Evolutionary conservation across 2,329 filamentous ascomycete genomes (phyloP), one percentile per base, ranked within the genome.

Genomic region (Fusarium sp.): DNA sequence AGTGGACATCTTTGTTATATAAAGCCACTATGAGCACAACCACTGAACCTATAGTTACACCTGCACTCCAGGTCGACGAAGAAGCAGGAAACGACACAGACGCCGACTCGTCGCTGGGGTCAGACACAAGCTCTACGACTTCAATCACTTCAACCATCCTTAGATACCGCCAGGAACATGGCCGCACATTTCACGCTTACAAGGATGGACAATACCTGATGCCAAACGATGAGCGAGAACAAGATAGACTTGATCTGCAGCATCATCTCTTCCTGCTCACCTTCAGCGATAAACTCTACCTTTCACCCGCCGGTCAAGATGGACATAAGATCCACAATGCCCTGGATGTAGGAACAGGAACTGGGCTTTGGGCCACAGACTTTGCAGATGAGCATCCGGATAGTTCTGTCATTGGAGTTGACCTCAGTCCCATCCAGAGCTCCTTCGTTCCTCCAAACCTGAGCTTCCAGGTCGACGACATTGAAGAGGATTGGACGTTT

Each of bases 311-410:
- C 0, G 69, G 67, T 11, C 45, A 47, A 9, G 15, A 60, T 8
- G 72, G 71, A 1, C 70, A 67, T 6, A 29, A 53, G 2, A 1
- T 73, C 1, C 55, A 65, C 4, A 72, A 75, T n/a, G 70, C 76
- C 5, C 71, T 78, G 1, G 76, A 77, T 2, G 48, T 72, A 2
- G 75, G 76, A 6, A 77, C 76, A 0, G 76, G 76, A 0, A 77
- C 75, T 4, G 76, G 76, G 1, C 44, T 76, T 3, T 78, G 76
- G 75, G 75, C 74, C 2, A 67, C 73, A 25, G 75, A 76, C 16
- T 73, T 75, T 20, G 71, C 71, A 8, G 72, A 74, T 20, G 72
- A 74, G n/a, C 47, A 68, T 15, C 72, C 72, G 0, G 48, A 61
- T 9, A 38, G 65, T 4, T 67, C 67, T 6, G 65, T 75, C 0